Evolutionary conservation across 768 basidiomycete genomes (phyloP), one percentile per base, ranked within the genome.

Genomic region (Tylopilus balloui): DNA sequence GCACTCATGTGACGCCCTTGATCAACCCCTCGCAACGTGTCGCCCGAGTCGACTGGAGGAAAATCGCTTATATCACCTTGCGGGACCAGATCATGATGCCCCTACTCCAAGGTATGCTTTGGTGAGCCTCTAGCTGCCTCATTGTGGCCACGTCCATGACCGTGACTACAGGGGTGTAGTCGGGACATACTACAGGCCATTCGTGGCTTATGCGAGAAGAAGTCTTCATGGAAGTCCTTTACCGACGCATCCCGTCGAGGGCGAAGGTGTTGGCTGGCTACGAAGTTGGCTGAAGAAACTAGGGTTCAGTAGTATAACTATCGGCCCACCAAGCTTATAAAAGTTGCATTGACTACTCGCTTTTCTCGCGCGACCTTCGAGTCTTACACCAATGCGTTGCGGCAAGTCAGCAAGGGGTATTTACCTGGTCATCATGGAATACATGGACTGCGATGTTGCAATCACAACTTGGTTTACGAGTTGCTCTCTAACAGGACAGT

Each of bases 11-110:
- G 70, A 44, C 42, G 4, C 60, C 68, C n/a, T 50, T 67, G 37
- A 28, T 67, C 43, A 46, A 47, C 17, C 39, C 67, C 28, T 62
- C 68, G 25, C 68, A 73, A 20, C 62, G 60, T 45, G 66, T 77
- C 13, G 66, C 77, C 11, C 59, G 63, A 32, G 66, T 83, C 28
- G 72, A 79, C 41, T 88, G 86, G 86, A 68, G 68, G 6, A 71
- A 72, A 47, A 69, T 88, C 9, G 51, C 72, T 17, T 88, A 82
- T 78, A 68, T 85, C 35, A 88, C 86, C 14, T 58, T 76, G 15
- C 73, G 81, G 45, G 86, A 88, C 68, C 85, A 88, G 57, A 69
- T 88, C 42, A 66, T 87, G 54, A 79, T 78, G 49, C 86, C 86
- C 5, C 61, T 88, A 7, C 28, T 84, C 24, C 86, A 87, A 61